Evolutionary conservation across 441 rosid genomes (phyloP), one percentile per base, ranked within the genome.

Genomic region (Manihot esculenta): DNA sequence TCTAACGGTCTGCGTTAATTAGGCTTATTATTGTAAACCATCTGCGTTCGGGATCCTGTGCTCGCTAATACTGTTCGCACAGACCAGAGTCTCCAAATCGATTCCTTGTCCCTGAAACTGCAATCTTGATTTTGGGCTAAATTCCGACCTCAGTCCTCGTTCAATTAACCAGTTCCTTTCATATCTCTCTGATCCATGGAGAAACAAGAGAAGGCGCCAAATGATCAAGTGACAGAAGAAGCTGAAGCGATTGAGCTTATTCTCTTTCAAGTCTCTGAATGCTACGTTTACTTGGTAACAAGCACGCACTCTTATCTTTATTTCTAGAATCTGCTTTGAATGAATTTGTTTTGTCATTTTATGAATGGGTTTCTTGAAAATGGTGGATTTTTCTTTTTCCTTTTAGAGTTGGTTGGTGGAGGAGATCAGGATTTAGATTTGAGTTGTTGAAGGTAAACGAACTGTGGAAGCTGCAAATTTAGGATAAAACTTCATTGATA

Each of bases 231-330:
- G 61, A 63, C 35, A 20, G 96, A 83, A 62, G 93, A 87, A 72
- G 70, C 69, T 13, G 93, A 90, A 73, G 81, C 83, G 35, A 60
- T 90, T 58, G 99, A 94, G 86, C 83, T 92, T 65, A 64, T 87
- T 75, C 88, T 92, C 35, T 95, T 88, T 82, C 97, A 95, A 78
- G 93, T 95, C 64, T 76, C 97, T 42, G 98, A 95, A 84, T 92
- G 92, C 76, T 94, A 92, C 76, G 98, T 92, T 75, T 94, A 95
- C 82, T 71, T 92, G 94, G 97, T 89, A 71, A 62, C 18, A 45
- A 54, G n/a, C 20, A 0, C 24, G 44, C 51, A 10, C 38, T 38
- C 10, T 56, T 13, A 10, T 18, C 10, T 26, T 2, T 15, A 10
- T 26, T 47, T 51, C 5, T 65, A 17, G 49, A 66, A 41, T 58